Conservation (phyloP, 192 early-diverging fungal species). For the Mortierella claussenii region DNA sequence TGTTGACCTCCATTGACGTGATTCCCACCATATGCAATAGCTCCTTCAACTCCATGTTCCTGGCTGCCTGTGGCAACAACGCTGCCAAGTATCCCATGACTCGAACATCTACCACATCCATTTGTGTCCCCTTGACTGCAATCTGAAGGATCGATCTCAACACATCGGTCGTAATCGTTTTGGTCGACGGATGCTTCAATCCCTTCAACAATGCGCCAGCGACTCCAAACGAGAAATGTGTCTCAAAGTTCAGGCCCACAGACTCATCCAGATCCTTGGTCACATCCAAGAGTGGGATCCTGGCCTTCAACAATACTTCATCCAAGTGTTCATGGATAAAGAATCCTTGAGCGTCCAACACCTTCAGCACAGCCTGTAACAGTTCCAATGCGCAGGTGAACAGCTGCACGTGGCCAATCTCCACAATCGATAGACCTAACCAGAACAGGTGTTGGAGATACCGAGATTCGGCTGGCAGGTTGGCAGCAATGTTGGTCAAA, state of each 20-base stretch:
- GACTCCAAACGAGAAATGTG: constrained; percentile 89
- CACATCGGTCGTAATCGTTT: constrained; percentile 75
- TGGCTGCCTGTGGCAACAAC: constrained; percentile 81
- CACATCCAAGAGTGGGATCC: constrained; percentile 77
- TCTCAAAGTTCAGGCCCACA: constrained; percentile 85
- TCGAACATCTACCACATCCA: constrained; percentile 53
- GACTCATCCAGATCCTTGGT: constrained; percentile 76
- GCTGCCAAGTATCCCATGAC: constrained; percentile 85
- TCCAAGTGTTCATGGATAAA: constrained; percentile 78
- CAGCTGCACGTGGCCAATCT: constrained; percentile 85
- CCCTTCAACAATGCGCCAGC: constrained; percentile 86
- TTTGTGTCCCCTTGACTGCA: constrained; percentile 63
- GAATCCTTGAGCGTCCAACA: constrained; percentile 79
- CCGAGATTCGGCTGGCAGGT: constrained; percentile 81
- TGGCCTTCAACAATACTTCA: constrained; percentile 76
- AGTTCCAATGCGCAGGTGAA: constrained; percentile 80
- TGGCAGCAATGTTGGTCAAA: constrained; percentile 89
- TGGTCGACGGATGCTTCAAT: constrained; percentile 79
- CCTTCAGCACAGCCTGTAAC: constrained; percentile 76
- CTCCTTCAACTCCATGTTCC: constrained; percentile 74
- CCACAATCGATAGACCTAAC: constrained; percentile 87
- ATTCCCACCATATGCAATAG: constrained; percentile 65
- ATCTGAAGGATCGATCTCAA: constrained; percentile 81
- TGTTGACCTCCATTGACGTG: constrained; percentile 57
- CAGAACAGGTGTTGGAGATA: constrained; percentile 92